Conservation (phyloP, 176 grass and related monocot species). For the Metroxylon sagu region DNA sequence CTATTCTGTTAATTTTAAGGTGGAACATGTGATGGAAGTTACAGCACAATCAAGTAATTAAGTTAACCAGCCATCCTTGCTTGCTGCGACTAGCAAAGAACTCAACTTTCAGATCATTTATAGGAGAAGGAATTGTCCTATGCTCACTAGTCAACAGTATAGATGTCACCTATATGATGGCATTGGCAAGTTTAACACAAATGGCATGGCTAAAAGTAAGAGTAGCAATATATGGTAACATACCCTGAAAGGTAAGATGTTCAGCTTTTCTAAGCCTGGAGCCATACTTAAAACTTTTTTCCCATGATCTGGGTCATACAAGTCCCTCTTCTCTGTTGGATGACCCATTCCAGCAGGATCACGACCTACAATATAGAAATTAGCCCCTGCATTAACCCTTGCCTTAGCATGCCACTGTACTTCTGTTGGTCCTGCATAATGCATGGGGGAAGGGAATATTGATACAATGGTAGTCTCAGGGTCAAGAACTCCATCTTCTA, state of each 20-base stretch:
- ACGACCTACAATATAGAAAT: constrained; percentile 97
- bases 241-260: constrained; percentile 98
- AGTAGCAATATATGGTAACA: neutral
- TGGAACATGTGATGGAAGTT: too few species aligned
- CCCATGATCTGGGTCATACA: constrained; percentile 93
- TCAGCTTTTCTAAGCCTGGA: constrained; percentile 91
- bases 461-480: constrained; percentile 81
- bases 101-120: too few species aligned
- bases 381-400: constrained; percentile 79
- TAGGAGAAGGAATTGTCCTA: too few species aligned
- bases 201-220: neutral
- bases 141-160: too few species aligned
- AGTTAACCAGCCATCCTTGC: too few species aligned
- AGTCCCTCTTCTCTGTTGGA: constrained; percentile 81
- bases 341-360: constrained; percentile 96
- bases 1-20: too few species aligned
- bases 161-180: too few species aligned
- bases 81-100: too few species aligned
- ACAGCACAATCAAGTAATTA: too few species aligned
- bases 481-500: constrained; percentile 93
- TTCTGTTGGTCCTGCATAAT: constrained; percentile 95
- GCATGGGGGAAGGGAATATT: constrained; percentile 96
- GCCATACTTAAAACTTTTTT: constrained; percentile 94
- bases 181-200: too few species aligned
- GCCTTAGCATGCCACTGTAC: constrained; percentile 99